A percentile compares a stretch with the other conserved stretches of the same genome.
Conservation (phyloP, 139 green algal genomes). For the Coccomyxa sp. region DNA sequence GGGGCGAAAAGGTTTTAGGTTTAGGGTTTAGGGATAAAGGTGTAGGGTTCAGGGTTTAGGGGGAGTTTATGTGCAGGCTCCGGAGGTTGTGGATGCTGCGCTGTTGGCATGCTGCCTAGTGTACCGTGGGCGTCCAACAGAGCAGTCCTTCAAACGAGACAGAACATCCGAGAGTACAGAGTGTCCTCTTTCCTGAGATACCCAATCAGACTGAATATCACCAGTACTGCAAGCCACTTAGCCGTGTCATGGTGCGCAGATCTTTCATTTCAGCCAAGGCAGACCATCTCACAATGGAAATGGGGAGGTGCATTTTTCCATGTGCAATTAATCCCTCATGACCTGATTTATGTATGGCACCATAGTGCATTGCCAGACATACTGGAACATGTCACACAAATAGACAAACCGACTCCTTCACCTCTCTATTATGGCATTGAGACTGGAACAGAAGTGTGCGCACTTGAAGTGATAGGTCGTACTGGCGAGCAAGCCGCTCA, state of each 20-base stretch:
- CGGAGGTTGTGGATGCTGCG: too few species aligned
- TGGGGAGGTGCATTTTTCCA: not conserved
- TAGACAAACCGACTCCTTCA: not conserved
- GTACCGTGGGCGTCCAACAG: too few species aligned
- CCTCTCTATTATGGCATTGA: not conserved
- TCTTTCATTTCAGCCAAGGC: not conserved
- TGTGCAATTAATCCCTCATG: not conserved
- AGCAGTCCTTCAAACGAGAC: too few species aligned
- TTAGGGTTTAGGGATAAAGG: too few species aligned
- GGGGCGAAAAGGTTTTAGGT: too few species aligned
- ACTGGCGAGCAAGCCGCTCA: not conserved
- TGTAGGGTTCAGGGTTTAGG: too few species aligned
- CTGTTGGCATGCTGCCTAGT: too few species aligned
- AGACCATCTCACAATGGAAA: not conserved
- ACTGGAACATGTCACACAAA: not conserved
- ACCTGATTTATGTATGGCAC: not conserved
- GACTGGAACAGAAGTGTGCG: not conserved
- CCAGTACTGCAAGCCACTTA: not conserved
- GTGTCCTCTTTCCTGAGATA: not conserved
- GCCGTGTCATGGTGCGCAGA: not conserved
- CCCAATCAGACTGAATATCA: not conserved
- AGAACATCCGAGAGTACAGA: too few species aligned
- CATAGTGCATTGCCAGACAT: not conserved
- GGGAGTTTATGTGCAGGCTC: too few species aligned
- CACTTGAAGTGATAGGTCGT: constrained; percentile 39